Evolutionary conservation across 2,329 filamentous ascomycete species (phyloP).

Genomic region (Aspergillus aculeatus): DNA sequence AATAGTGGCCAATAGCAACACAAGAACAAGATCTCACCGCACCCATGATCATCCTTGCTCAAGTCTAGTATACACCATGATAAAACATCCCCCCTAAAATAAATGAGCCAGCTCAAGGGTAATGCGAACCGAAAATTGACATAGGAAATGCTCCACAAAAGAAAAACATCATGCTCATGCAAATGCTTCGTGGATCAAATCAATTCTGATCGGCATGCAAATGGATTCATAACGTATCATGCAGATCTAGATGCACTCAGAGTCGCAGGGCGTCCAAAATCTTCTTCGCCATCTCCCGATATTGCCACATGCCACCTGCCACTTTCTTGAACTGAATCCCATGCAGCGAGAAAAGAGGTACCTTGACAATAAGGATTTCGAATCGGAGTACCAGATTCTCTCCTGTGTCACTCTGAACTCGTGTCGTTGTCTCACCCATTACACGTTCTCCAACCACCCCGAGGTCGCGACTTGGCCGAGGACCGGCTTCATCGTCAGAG

Average conservation of each 20-base stretch:
- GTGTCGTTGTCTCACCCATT: constrained; percentile 84
- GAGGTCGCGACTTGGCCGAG: constrained; percentile 39
- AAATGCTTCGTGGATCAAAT: constrained; percentile 28
- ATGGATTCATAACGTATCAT: constrained; percentile 14
- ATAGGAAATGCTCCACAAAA: constrained; percentile 19
- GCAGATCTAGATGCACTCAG: constrained; percentile 42
- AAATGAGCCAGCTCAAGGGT: constrained; percentile 22
- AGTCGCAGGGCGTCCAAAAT: constrained; percentile 84
- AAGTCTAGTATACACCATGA: constrained; percentile 32
- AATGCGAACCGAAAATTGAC: constrained; percentile 21
- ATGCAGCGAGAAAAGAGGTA: constrained; percentile 86
- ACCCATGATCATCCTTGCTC: constrained; percentile 18
- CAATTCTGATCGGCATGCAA: constrained; percentile 11
- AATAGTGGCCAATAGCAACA: constrained; percentile 13
- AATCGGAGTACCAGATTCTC: constrained; percentile 82
- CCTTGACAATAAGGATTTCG: constrained; percentile 97
- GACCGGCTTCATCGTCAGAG: constrained; percentile 69
- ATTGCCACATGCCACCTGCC: constrained; percentile 94
- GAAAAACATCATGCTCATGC: constrained; percentile 27
- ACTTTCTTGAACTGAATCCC: constrained; percentile 98
- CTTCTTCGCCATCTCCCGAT: constrained; percentile 96
- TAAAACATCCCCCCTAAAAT: constrained; percentile 18
- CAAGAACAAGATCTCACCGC: constrained; percentile 7
- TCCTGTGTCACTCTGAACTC: constrained; percentile 85
- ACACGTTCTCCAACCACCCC: constrained; percentile 56